Evolutionary conservation across 2,329 filamentous ascomycete species (phyloP), one percentile per base, ranked within the genome.

Genomic region (Nothopassalora personata): DNA sequence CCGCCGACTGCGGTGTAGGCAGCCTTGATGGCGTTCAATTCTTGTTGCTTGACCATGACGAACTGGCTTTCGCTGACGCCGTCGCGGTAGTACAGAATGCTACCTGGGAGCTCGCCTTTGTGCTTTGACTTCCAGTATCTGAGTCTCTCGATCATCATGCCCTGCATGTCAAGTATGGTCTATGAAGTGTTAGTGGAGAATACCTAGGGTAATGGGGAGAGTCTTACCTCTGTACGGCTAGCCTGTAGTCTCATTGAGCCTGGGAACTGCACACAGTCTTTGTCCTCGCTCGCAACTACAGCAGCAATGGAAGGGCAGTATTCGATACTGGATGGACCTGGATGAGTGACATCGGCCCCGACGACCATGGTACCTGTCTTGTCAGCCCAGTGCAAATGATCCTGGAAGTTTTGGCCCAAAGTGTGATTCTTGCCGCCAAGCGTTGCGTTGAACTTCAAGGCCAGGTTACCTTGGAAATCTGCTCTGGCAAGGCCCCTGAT

Each of bases 261-360:
- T 2, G 71, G 67, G 51, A 67, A 77, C 23, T 69, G 70, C 0
- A 64, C 64, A 5, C 62, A 68, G 1, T 55, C 9, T 0, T 53
- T 9, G n/a, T 64, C 63, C 1, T 54, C 51, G 13, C 45, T 64
- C 3, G 53, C 61, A 36, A 65, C 63, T 3, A 65, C 56, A 7
- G 57, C 63, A n/a, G 63, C 61, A 11, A 63, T 53, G 0, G 61
- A 63, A 0, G 58, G 61, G 19, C 48, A 54, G 11, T 49, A 39
- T 1, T 36, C 13, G 1, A 70, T n/a, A 3, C 68, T 55, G 0
- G 56, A 61, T 0, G 59, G 43, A 0, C 66, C 64, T 0, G 76
- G 73, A 59, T 79, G 77, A 0, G 73, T 74, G 0, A 77, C 72
- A 58, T 80, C 77, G 0, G 72, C 72, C 0, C 76, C 76, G 5